phyloP scores from a whole-genome alignment of 106 monocot genomes.

The Triglochin maritima region DNA sequence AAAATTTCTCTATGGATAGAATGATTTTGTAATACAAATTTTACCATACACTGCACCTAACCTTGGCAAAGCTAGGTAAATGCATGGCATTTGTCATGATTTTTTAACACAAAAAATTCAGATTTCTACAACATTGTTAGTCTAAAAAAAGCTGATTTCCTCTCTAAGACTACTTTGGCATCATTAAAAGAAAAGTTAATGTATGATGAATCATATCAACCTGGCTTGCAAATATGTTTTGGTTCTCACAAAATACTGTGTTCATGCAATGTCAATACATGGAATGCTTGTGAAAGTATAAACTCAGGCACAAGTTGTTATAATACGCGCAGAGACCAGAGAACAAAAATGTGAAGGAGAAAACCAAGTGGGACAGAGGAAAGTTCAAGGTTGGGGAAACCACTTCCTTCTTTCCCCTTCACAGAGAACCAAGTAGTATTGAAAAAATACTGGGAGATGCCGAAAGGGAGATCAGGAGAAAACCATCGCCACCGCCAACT shows the following conservation, averaged over 20 bases:
- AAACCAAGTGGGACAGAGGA: constrained; percentile 41
- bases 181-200: no score
- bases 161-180: no score
- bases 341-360: constrained; percentile 30
- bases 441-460: constrained; percentile 76
- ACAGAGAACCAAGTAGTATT: constrained; percentile 67
- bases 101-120: no score
- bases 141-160: no score
- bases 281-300: background rate
- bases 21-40: no score
- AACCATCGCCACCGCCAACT: background rate
- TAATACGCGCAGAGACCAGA: constrained; percentile 17
- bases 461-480: constrained; percentile 31
- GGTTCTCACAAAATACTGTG: background rate
- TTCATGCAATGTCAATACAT: background rate
- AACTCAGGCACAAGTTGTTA: background rate
- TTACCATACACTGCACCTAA: no score
- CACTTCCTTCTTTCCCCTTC: constrained; percentile 46
- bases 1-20: no score
- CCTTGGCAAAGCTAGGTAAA: no score
- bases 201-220: background rate
- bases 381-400: constrained; percentile 32
- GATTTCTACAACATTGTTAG: no score
- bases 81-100: no score
- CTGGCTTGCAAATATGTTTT: background rate